Evolutionary conservation across 495 filamentous ascomycete genomes (phyloP).

Genomic region (Daldinia vernicosa): DNA sequence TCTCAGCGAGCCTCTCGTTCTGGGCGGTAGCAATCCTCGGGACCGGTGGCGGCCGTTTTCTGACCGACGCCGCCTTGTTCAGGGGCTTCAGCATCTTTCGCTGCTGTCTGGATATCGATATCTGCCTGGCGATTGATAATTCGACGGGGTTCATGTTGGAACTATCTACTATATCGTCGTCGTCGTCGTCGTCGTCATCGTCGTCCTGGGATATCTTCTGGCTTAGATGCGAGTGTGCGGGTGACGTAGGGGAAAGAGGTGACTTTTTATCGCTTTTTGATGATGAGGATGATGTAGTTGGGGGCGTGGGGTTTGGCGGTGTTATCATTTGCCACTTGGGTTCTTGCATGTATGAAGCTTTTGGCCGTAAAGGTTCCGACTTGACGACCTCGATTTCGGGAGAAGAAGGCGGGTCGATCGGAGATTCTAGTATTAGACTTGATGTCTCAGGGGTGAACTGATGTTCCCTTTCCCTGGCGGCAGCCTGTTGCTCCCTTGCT

Average conservation of each 20-base stretch:
- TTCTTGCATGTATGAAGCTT: slow-evolving; percentile 50
- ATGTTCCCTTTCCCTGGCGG: slow-evolving; percentile 28
- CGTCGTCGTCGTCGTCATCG: slow-evolving; percentile 50
- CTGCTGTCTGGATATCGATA: slow-evolving; percentile 66
- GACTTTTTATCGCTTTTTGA: slow-evolving; percentile 43
- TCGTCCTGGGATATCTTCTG: slow-evolving; percentile 45
- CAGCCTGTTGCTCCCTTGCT: slow-evolving; percentile 25
- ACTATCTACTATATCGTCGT: slow-evolving; percentile 48
- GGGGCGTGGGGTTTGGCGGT: slow-evolving; percentile 46
- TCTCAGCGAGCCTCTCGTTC: slow-evolving; percentile 49
- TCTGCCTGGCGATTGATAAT: slow-evolving; percentile 66
- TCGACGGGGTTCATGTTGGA: slow-evolving; percentile 56
- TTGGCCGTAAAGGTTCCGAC: slow-evolving; percentile 36
- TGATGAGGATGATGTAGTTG: slow-evolving; percentile 40
- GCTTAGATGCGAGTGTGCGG: slow-evolving; percentile 45
- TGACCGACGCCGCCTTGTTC: slow-evolving; percentile 32
- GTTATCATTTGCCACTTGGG: slow-evolving; percentile 63
- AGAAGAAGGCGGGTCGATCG: slow-evolving; percentile 44
- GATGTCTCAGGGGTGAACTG: slow-evolving; percentile 57
- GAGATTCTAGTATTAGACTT: slow-evolving; percentile 58
- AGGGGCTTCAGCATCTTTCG: slow-evolving; percentile 55
- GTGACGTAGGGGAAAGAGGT: slow-evolving; percentile 44
- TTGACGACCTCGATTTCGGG: slow-evolving; percentile 39
- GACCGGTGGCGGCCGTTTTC: slow-evolving; percentile 23
- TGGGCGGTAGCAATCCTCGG: slow-evolving; percentile 38